Percentiles rank a stretch among this genome's conserved stretches.
Evolutionary conservation across 306 rosid genomes (phyloP).

Genomic region (Astragalus glycyphyllos): DNA sequence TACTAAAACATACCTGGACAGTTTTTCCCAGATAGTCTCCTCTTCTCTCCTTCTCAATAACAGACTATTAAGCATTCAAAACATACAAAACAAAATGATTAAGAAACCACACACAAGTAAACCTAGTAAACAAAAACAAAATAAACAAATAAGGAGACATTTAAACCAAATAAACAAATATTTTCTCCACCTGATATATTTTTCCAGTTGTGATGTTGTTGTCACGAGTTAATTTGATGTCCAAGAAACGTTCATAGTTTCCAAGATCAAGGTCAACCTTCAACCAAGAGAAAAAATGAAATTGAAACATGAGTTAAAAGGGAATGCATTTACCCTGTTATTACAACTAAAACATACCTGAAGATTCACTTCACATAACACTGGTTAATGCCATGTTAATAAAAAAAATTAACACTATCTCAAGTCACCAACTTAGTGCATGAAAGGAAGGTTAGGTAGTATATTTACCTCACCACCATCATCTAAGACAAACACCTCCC

Average conservation of each 20-base stretch:
- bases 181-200: slow-evolving; percentile 64
- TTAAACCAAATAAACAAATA: background rate
- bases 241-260: slow-evolving; percentile 82
- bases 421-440: no score
- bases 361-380: slow-evolving; percentile 5
- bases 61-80: slow-evolving; percentile 58
- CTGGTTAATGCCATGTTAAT: background rate
- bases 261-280: slow-evolving; percentile 94
- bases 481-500: slow-evolving; percentile 85
- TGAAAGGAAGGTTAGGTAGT: slow-evolving; percentile 18
- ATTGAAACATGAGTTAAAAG: slow-evolving; percentile 21
- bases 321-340: slow-evolving; percentile 26
- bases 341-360: slow-evolving; percentile 13
- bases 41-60: slow-evolving; percentile 74
- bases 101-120: slow-evolving; percentile 13
- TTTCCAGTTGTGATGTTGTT: slow-evolving; percentile 83
- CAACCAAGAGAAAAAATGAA: slow-evolving; percentile 34
- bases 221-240: slow-evolving; percentile 63
- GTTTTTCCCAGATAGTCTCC: slow-evolving; percentile 84
- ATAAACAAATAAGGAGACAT: background rate
- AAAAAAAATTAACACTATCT: no score
- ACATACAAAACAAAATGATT: slow-evolving; percentile 1
- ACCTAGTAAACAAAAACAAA: background rate
- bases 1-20: slow-evolving; percentile 38
- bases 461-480: slow-evolving; percentile 83